Evolutionary conservation across 108 stramenopile genomes (phyloP).

Genomic region (Nitzschia sp.): DNA sequence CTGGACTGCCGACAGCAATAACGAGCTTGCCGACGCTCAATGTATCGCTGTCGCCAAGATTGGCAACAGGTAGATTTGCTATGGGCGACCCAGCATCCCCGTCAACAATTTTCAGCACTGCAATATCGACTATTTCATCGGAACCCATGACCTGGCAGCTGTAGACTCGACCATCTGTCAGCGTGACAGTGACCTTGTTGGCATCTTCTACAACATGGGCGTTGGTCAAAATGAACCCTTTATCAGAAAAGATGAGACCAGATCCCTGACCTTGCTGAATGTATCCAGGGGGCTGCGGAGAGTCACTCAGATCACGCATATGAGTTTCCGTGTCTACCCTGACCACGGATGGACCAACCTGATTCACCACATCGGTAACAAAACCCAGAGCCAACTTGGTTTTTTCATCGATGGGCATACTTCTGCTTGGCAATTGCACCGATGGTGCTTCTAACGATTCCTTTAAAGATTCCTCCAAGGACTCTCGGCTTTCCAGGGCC

Average conservation of each 20-base stretch:
- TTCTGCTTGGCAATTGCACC: background rate
- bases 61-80: slow-evolving; percentile 62
- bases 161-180: slow-evolving; percentile 86
- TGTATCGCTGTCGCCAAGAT: slow-evolving; percentile 75
- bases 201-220: slow-evolving; percentile 90
- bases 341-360: slow-evolving; percentile 81
- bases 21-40: slow-evolving; percentile 84
- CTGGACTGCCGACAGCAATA: slow-evolving; percentile 81
- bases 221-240: slow-evolving; percentile 88
- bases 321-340: slow-evolving; percentile 87
- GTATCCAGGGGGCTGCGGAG: slow-evolving; percentile 17
- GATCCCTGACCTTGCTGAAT: slow-evolving; percentile 86
- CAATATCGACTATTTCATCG: slow-evolving; percentile 90
- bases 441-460: background rate
- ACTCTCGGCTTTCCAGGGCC: background rate
- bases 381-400: slow-evolving; percentile 17
- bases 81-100: background rate
- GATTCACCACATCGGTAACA: slow-evolving; percentile 73
- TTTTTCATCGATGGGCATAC: background rate
- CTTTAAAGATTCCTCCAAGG: background rate
- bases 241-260: slow-evolving; percentile 75
- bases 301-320: slow-evolving; percentile 1
- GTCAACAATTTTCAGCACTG: slow-evolving; percentile 78
- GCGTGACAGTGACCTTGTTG: slow-evolving; percentile 69
- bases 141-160: slow-evolving; percentile 65